Conservation (phyloP, 2,329 filamentous ascomycete species). For the Aspergillus alliaceus region DNA sequence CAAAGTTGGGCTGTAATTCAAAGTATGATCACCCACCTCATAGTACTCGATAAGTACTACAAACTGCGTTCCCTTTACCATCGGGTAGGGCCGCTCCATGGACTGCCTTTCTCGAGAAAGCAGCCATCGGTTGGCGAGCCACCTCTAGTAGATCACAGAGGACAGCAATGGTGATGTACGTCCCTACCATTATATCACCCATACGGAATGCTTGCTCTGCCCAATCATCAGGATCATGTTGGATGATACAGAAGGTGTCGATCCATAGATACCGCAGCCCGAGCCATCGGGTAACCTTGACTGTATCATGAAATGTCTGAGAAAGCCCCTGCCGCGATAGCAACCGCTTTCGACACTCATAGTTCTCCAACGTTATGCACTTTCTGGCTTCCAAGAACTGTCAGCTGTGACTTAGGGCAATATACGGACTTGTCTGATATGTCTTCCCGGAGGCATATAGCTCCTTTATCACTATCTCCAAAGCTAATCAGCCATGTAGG, state of each 20-base stretch:
- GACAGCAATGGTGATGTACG: background rate
- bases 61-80: background rate
- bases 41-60: background rate
- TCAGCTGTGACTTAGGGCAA: background rate
- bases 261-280: background rate
- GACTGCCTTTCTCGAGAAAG: background rate
- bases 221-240: background rate
- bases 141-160: rapidly evolving
- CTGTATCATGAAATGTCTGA: background rate
- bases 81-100: background rate
- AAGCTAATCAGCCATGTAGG: background rate
- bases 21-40: too few relatives aligned
- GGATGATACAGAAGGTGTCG: background rate
- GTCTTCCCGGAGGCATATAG: background rate
- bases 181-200: background rate
- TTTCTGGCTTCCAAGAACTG: background rate
- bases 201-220: background rate
- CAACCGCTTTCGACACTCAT: background rate
- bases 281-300: background rate
- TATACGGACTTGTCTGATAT: background rate
- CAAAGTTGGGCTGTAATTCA: too few relatives aligned
- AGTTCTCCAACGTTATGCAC: background rate
- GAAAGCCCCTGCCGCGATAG: background rate
- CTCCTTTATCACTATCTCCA: background rate
- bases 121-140: background rate